A percentile compares a stretch with the other conserved stretches of the same genome.
Conservation (phyloP, 345 rosid genomes). For the Hibiscus syriacus region DNA sequence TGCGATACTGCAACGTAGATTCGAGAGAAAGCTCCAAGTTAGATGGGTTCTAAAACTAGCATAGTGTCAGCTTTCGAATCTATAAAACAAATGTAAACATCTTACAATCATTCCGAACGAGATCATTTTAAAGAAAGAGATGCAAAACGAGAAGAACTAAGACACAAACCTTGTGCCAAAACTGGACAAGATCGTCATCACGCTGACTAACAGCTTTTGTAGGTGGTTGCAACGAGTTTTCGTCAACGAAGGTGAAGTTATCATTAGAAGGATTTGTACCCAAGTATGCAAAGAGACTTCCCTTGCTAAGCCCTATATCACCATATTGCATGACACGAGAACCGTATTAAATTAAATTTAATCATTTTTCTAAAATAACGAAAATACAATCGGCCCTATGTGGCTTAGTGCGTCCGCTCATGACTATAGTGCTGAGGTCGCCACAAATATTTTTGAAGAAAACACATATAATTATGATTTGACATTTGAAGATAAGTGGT, state of each 20-base stretch:
- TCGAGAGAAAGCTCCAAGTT: neutral
- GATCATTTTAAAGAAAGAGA: neutral
- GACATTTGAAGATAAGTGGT: neutral
- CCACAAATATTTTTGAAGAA: neutral
- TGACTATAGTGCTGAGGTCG: neutral
- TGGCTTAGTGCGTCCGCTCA: too few relatives aligned
- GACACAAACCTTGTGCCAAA: constrained; percentile 79
- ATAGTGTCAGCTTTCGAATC: neutral
- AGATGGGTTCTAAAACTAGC: neutral
- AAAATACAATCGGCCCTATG: too few relatives aligned
- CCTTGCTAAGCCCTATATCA: constrained; percentile 50
- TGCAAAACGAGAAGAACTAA: too few relatives aligned
- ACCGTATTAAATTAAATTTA: too few relatives aligned
- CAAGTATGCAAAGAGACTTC: constrained; percentile 53
- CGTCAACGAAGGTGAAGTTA: constrained; percentile 62
- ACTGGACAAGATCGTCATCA: constrained; percentile 93
- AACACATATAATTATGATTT: neutral
- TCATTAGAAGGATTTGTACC: constrained; percentile 96
- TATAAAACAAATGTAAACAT: neutral
- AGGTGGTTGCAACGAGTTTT: constrained; percentile 51
- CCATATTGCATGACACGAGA: constrained; percentile 99
- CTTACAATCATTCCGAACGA: neutral
- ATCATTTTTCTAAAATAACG: too few relatives aligned
- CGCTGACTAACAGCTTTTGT: constrained; percentile 83
- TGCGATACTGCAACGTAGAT: constrained; percentile 53